Percentiles rank a stretch among this genome's conserved stretches.
These are phyloP conservation scores for Tubosaeta sp. DNA, from an alignment of 768 basidiomycete species.

Conservation along the genomic window DNA sequence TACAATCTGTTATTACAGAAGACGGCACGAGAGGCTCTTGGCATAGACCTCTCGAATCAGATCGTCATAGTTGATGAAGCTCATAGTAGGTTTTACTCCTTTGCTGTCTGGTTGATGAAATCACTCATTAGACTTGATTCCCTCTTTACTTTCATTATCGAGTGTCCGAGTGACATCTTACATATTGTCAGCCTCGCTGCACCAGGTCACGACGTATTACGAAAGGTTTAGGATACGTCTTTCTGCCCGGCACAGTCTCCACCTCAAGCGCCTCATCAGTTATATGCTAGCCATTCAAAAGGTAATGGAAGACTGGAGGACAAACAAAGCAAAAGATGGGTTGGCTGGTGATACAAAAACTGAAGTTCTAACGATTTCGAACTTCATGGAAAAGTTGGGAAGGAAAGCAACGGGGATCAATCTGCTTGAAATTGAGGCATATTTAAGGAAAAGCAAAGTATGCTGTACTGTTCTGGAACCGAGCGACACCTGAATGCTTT, in stretches of 20 bases:
- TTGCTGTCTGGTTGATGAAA: background rate
- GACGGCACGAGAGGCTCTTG: slow-evolving; percentile 78
- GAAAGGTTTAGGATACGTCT: slow-evolving; percentile 75
- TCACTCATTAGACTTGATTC: slow-evolving; percentile 65
- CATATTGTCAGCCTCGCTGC: slow-evolving; percentile 57
- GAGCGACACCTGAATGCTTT: background rate
- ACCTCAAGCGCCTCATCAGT: slow-evolving; percentile 72
- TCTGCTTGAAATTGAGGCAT: slow-evolving; percentile 74
- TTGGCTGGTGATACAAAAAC: slow-evolving; percentile 20
- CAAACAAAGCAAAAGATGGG: slow-evolving; percentile 16
- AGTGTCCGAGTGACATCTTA: slow-evolving; percentile 58
- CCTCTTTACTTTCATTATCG: slow-evolving; percentile 84
- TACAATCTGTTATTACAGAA: slow-evolving; percentile 89
- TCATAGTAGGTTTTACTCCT: slow-evolving; percentile 62
- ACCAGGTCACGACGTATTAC: slow-evolving; percentile 76
- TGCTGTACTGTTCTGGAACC: slow-evolving; percentile 34
- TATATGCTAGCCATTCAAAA: slow-evolving; percentile 68
- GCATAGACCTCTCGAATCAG: slow-evolving; percentile 80
- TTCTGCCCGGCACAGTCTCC: slow-evolving; percentile 64
- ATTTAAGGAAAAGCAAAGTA: slow-evolving; percentile 84
- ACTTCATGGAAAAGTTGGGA: slow-evolving; percentile 63
- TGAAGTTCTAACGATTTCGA: slow-evolving; percentile 67
- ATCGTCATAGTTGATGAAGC: slow-evolving; percentile 94
- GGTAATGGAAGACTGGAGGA: slow-evolving; percentile 51
- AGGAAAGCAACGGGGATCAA: slow-evolving; percentile 72